These are phyloP conservation scores for Acanthamoeba culbertsoni DNA, from an alignment of 208 protist genomes.

Conservation along the genomic window DNA sequence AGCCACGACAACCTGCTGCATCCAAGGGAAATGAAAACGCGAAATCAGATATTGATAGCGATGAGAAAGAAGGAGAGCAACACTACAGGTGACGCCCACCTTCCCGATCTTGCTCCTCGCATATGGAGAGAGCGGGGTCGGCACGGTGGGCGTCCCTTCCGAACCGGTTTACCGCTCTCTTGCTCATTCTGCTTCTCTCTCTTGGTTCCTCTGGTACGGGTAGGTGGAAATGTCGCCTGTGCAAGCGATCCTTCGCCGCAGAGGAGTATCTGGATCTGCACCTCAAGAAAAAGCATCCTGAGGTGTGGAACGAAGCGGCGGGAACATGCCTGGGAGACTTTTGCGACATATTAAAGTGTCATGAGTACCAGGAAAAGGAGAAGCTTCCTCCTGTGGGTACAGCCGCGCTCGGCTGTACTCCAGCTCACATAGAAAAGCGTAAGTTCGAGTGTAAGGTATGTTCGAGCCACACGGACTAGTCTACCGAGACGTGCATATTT, in stretches of 20 bases:
- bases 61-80: background rate
- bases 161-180: background rate
- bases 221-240: background rate
- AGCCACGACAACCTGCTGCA: background rate
- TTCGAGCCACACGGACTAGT: no score
- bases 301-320: background rate
- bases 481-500: no score
- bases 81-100: background rate
- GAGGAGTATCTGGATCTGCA: conserved; percentile 2
- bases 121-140: background rate
- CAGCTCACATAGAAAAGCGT: background rate
- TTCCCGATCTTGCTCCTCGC: background rate
- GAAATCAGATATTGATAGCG: background rate
- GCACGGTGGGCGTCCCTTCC: background rate
- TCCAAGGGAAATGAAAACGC: background rate
- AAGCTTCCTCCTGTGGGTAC: background rate
- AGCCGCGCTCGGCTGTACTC: background rate
- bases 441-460: conserved; percentile 5
- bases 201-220: background rate
- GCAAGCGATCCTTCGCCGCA: background rate
- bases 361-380: background rate
- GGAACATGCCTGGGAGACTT: background rate
- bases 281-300: conserved; percentile 21
- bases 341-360: background rate
- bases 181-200: background rate